Evolutionary conservation across 768 basidiomycete genomes (phyloP).

Genomic region (Myochromella boudieri): DNA sequence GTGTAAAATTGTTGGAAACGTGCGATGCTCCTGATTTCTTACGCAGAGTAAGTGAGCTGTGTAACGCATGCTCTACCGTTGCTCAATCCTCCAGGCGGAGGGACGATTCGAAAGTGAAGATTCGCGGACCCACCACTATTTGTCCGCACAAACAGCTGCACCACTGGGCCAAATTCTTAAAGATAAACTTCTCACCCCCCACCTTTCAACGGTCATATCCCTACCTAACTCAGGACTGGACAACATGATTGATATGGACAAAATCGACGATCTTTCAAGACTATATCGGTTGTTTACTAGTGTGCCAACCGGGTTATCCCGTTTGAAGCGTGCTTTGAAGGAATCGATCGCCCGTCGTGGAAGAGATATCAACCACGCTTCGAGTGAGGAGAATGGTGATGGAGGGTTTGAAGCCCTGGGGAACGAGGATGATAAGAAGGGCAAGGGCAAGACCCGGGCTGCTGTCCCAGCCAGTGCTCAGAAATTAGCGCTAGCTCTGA

Average conservation of each 20-base stretch:
- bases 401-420: slow-evolving; percentile 37
- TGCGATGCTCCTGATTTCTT: slow-evolving; percentile 86
- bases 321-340: slow-evolving; percentile 66
- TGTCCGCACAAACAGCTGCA: slow-evolving; percentile 69
- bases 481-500: slow-evolving; percentile 63
- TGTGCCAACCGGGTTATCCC: slow-evolving; percentile 65
- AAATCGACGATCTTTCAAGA: slow-evolving; percentile 71
- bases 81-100: slow-evolving; percentile 59
- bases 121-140: slow-evolving; percentile 81
- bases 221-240: slow-evolving; percentile 87
- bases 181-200: slow-evolving; percentile 71
- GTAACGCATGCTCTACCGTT: slow-evolving; percentile 11
- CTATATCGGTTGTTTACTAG: slow-evolving; percentile 74
- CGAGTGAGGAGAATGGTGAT: slow-evolving; percentile 40
- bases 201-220: slow-evolving; percentile 71
- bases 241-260: slow-evolving; percentile 81
- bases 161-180: slow-evolving; percentile 78
- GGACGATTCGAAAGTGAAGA: slow-evolving; percentile 80
- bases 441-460: slow-evolving; percentile 44
- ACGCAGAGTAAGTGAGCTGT: slow-evolving; percentile 53
- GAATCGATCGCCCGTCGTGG: slow-evolving; percentile 74
- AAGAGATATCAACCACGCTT: slow-evolving; percentile 71
- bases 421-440: slow-evolving; percentile 44
- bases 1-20: slow-evolving; percentile 61
- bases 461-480: slow-evolving; percentile 39